Conservation (phyloP, 2,329 filamentous ascomycete genomes). For the Fusarium foetens region DNA sequence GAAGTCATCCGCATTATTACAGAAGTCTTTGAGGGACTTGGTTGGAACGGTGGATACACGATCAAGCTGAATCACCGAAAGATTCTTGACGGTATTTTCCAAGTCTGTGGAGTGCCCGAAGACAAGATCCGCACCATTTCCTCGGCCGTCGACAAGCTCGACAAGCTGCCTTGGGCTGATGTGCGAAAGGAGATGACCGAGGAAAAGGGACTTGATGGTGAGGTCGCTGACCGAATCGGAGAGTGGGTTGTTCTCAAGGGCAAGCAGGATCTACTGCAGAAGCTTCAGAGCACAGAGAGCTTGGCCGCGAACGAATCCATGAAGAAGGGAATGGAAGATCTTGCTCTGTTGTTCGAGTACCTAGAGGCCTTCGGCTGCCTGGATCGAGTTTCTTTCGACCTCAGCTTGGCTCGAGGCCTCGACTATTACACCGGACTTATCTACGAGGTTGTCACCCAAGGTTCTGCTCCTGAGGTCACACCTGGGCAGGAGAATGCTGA, state of each 20-base stretch:
- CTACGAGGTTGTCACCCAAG: conserved; percentile 88
- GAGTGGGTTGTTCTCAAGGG: conserved; percentile 84
- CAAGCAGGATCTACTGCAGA: conserved; percentile 76
- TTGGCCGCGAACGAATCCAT: conserved; percentile 78
- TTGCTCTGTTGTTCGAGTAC: conserved; percentile 83
- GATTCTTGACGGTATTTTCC: conserved; percentile 91
- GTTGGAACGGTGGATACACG: conserved; percentile 78
- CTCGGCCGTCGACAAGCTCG: conserved; percentile 94
- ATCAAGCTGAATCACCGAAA: conserved; percentile 97
- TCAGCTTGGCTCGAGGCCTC: conserved; percentile 89
- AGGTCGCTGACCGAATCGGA: conserved; percentile 87
- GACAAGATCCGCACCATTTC: conserved; percentile 91
- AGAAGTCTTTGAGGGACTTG: conserved; percentile 85
- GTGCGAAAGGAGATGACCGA: conserved; percentile 94
- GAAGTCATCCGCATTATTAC: conserved; percentile 86
- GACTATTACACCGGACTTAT: conserved; percentile 94
- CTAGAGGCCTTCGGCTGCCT: conserved; percentile 80
- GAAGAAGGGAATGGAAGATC: conserved; percentile 82
- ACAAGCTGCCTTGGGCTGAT: conserved; percentile 90
- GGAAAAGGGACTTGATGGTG: conserved; percentile 82
- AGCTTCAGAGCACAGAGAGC: conserved; percentile 72
- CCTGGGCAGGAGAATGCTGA: conserved; percentile 49
- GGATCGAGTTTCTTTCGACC: conserved; percentile 84
- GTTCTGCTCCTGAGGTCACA: conserved; percentile 68
- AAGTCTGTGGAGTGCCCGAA: conserved; percentile 86